These are phyloP conservation scores for Botrytis byssoidea DNA, from an alignment of 2,329 filamentous ascomycete species.

Conservation along the genomic window DNA sequence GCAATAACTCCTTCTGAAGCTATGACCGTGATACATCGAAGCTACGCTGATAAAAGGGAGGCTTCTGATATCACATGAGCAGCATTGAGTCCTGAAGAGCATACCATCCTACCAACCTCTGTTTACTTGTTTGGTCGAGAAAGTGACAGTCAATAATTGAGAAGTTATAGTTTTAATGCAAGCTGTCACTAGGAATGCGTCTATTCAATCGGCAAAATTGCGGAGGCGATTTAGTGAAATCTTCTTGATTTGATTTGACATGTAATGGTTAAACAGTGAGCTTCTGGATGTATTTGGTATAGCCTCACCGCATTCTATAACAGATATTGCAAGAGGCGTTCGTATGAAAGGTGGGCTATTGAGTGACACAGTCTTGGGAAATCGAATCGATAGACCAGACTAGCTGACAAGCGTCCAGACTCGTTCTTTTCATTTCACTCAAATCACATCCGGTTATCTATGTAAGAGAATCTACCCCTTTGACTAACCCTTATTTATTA, in stretches of 20 bases:
- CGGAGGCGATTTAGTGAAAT: neutral
- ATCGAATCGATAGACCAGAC: too few relatives aligned
- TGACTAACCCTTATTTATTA: rapidly evolving
- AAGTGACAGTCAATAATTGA: neutral
- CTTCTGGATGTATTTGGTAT: neutral
- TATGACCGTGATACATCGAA: neutral
- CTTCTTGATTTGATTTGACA: neutral
- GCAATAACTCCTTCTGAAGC: neutral
- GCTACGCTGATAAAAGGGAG: too few relatives aligned
- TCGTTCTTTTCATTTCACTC: too few relatives aligned
- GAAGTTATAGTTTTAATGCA: neutral
- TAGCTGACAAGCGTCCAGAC: too few relatives aligned
- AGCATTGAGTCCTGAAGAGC: neutral
- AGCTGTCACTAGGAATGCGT: neutral
- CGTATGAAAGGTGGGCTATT: neutral
- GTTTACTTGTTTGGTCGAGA: neutral
- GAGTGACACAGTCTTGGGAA: neutral
- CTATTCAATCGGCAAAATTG: neutral
- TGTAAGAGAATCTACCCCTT: rapidly evolving
- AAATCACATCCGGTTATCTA: neutral
- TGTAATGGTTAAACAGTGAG: neutral
- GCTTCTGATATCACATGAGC: neutral
- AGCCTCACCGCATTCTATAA: neutral
- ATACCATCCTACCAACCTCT: neutral
- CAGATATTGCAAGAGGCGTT: neutral